Conservation (phyloP, 2,329 filamentous ascomycete species). For the Alternaria angustiovoidea region DNA sequence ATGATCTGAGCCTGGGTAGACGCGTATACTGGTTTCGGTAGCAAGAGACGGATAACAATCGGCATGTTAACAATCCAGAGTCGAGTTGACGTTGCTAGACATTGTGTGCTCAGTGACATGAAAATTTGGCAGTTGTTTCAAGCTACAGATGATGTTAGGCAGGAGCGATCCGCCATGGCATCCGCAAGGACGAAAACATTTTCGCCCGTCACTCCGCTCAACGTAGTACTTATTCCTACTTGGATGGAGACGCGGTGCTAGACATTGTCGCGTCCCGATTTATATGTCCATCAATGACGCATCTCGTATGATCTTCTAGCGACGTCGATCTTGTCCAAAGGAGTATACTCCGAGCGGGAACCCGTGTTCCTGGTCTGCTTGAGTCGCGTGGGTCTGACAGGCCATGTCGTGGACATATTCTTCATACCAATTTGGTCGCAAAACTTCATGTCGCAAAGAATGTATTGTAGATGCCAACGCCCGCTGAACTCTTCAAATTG, state of each 20-base stretch:
- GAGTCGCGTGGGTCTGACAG: not conserved
- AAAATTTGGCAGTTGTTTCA: not conserved
- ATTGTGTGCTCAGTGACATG: not conserved
- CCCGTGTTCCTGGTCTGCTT: slow-evolving; percentile 5
- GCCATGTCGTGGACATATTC: not conserved
- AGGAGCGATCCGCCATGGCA: not conserved
- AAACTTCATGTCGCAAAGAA: not conserved
- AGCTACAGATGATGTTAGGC: slow-evolving; percentile 1
- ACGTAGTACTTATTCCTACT: not conserved
- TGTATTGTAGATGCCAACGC: not conserved
- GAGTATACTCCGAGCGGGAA: slow-evolving; percentile 15
- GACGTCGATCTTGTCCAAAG: slow-evolving; percentile 10
- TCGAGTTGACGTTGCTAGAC: not conserved
- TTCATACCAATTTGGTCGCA: not conserved
- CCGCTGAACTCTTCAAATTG: slow-evolving; percentile 5
- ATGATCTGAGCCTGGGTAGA: not conserved
- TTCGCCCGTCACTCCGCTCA: not conserved
- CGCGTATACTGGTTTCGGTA: not conserved
- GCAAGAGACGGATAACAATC: not conserved
- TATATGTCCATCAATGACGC: not conserved
- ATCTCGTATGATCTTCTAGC: not conserved
- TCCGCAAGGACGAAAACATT: not conserved
- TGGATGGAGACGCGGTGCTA: not conserved
- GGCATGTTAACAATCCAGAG: not conserved
- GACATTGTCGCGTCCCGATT: not conserved